Conservation (phyloP, 2,329 filamentous ascomycete genomes). For the Verticillium isaacii region DNA sequence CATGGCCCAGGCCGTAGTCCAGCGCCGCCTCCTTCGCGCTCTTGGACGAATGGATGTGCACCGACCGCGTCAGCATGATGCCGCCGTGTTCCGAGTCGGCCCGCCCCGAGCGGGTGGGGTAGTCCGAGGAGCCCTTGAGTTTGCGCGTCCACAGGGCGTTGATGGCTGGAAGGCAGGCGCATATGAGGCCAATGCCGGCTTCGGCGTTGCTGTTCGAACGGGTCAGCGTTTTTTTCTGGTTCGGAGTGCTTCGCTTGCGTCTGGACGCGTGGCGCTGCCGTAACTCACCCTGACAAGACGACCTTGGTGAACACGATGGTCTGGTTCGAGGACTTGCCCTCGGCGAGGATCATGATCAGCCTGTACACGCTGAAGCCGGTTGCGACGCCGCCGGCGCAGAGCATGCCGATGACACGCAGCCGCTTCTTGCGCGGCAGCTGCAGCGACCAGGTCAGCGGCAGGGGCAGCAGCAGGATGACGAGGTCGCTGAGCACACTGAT, state of each 20-base stretch:
- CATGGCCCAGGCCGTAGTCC: conserved; percentile 13
- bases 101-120: conserved; percentile 12
- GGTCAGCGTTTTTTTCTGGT: neutral
- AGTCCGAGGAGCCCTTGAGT: conserved; percentile 11
- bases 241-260: no score
- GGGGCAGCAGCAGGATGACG: conserved; percentile 22
- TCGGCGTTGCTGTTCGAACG: conserved; percentile 20
- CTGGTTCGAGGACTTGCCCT: conserved; percentile 18
- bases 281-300: conserved; percentile 13
- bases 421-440: conserved; percentile 22
- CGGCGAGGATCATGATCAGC: conserved; percentile 17
- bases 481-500: conserved; percentile 25
- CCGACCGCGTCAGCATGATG: conserved; percentile 24
- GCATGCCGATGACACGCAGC: conserved; percentile 21
- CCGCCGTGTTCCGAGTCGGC: conserved; percentile 14
- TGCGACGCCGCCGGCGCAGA: conserved; percentile 24
- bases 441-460: conserved; percentile 25
- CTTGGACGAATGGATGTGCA: conserved; percentile 18
- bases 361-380: conserved; percentile 25
- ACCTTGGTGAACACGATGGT: conserved; percentile 21
- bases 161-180: conserved; percentile 22
- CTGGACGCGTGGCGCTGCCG: no score
- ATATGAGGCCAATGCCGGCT: conserved; percentile 24
- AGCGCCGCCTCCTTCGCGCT: neutral
- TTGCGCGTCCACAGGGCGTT: conserved; percentile 15